phyloP scores from a whole-genome alignment of 495 filamentous ascomycete species.

The Xylaria acuta region DNA sequence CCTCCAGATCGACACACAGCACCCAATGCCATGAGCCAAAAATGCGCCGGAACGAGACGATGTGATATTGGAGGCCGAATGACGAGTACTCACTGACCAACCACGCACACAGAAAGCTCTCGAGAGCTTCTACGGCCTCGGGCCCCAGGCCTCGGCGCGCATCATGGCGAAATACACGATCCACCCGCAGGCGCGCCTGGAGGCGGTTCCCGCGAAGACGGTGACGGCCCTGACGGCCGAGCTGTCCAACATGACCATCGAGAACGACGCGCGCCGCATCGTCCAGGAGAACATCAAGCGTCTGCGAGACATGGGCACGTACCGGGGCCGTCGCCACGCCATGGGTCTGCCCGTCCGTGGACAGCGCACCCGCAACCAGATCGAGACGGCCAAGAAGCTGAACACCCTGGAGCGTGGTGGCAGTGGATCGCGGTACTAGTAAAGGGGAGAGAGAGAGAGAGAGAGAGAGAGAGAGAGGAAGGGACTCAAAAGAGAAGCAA shows the following conservation, averaged over 20 bases:
- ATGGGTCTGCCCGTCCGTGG: conserved; percentile 86
- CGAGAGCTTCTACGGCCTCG: conserved; percentile 88
- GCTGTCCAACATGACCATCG: conserved; percentile 89
- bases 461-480: background rate
- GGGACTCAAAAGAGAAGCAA: background rate
- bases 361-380: conserved; percentile 86
- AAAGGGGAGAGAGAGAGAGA: conserved; percentile 26
- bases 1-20: background rate
- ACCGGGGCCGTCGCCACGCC: conserved; percentile 88
- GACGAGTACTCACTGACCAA: background rate
- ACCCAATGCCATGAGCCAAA: background rate
- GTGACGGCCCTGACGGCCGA: conserved; percentile 80
- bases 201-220: conserved; percentile 71
- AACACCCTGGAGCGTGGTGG: conserved; percentile 75
- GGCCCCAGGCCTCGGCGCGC: conserved; percentile 68
- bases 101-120: conserved; percentile 75
- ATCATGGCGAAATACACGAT: conserved; percentile 88
- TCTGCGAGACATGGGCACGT: conserved; percentile 88
- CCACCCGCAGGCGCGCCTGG: conserved; percentile 78
- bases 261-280: conserved; percentile 81
- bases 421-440: conserved; percentile 44
- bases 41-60: background rate
- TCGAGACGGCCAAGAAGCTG: conserved; percentile 74
- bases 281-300: conserved; percentile 84
- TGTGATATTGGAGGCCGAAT: background rate